phyloP scores from a whole-genome alignment of 2,329 filamentous ascomycete species.

The Passalora sequoiae region DNA sequence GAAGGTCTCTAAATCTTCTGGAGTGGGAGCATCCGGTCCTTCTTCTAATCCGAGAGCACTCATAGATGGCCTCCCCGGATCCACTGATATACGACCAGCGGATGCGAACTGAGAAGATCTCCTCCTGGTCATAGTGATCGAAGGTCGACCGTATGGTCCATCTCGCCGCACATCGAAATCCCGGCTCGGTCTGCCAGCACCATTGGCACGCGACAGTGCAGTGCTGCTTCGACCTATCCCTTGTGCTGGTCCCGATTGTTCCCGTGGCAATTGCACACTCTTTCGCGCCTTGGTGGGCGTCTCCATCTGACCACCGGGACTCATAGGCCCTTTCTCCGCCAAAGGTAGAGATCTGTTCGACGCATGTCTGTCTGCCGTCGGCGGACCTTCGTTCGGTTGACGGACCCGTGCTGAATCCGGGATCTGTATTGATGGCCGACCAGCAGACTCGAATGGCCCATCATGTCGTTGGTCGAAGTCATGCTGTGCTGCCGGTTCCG shows the following conservation, averaged over 20 bases:
- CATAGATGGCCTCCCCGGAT: constrained; percentile 1
- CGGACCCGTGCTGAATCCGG: neutral
- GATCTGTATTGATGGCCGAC: constrained; percentile 14
- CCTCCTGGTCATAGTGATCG: constrained; percentile 30
- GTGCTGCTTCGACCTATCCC: constrained; percentile 17
- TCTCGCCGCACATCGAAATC: constrained; percentile 31
- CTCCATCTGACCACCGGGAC: neutral
- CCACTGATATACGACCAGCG: constrained; percentile 3
- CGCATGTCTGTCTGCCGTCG: constrained; percentile 3
- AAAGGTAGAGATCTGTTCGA: constrained; percentile 6
- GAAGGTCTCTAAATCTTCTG: constrained; percentile 12
- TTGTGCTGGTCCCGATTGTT: constrained; percentile 4
- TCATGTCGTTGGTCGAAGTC: constrained; percentile 34
- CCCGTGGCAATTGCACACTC: constrained; percentile 35
- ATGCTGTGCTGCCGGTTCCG: constrained; percentile 16
- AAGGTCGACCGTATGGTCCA: constrained; percentile 32
- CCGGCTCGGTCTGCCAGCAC: constrained; percentile 20
- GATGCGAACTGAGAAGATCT: constrained; percentile 18
- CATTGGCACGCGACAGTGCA: constrained; percentile 16
- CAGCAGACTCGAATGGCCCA: constrained; percentile 26
- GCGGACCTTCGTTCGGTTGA: neutral
- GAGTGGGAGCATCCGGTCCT: constrained; percentile 8
- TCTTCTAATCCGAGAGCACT: constrained; percentile 6
- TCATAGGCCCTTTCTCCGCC: constrained; percentile 8
- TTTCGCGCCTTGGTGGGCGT: constrained; percentile 30